A percentile compares a stretch with the other conserved stretches of the same genome.
These are phyloP conservation scores for Stygiomarasmius scandens DNA, from an alignment of 1,284 basidiomycete species.

Conservation along the genomic window DNA sequence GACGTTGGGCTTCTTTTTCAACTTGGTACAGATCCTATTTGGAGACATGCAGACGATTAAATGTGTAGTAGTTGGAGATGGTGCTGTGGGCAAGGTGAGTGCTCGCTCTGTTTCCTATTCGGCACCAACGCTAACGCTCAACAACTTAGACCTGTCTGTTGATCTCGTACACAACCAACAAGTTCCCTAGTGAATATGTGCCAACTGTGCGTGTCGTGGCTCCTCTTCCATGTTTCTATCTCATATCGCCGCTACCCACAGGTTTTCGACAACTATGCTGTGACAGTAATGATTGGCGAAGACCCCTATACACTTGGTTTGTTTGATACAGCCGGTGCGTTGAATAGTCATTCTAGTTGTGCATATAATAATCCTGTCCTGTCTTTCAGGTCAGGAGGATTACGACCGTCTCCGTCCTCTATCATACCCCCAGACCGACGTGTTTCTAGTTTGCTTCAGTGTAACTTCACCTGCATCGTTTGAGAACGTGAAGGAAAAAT, in stretches of 20 bases:
- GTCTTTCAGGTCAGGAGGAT: conserved; percentile 89
- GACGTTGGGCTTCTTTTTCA: conserved; percentile 9
- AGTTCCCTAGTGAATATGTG: conserved; percentile 98
- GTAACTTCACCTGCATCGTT: conserved; percentile 98
- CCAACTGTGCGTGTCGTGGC: conserved; percentile 79
- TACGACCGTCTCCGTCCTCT: conserved; percentile 98
- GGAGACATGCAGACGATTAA: conserved; percentile 92
- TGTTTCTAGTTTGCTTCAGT: conserved; percentile 99
- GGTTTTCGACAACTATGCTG: conserved; percentile 98
- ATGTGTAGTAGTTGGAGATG: conserved; percentile 98
- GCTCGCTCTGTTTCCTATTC: conserved; percentile 19
- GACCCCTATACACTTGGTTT: conserved; percentile 98
- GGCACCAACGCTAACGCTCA: conserved; percentile 13
- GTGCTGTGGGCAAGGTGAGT: conserved; percentile 98
- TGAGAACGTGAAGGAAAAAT: conserved; percentile 99
- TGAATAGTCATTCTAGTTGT: conserved; percentile 2
- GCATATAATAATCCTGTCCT: conserved; percentile 7
- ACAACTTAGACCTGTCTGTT: conserved; percentile 89
- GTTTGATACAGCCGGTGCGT: conserved; percentile 95
- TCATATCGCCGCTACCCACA: conserved; percentile 37
- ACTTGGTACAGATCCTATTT: conserved; percentile 28
- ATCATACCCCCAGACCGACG: conserved; percentile 99
- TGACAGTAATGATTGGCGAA: conserved; percentile 99
- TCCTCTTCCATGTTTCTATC: conserved; percentile 22
- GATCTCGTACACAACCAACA: conserved; percentile 99